Evolutionary conservation across 164 flowering plant genomes (phyloP), one percentile per base, ranked within the genome.

Genomic region (Vitis rotundifolia): DNA sequence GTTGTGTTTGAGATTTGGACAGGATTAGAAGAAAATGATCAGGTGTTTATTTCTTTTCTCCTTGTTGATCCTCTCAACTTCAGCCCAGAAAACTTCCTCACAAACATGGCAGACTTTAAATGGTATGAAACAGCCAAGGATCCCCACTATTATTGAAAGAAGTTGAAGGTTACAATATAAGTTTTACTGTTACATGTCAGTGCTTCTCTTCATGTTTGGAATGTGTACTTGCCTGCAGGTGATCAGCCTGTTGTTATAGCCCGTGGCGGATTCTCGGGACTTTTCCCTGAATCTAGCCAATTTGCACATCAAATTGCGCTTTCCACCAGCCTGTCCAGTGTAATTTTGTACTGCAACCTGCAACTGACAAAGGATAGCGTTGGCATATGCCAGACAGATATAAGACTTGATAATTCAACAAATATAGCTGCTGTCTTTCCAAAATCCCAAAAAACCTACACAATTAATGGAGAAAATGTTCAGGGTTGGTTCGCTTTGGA

Each of bases 261-360:
- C 0, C 75, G 87, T 0, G 97, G 95, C 5, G 98, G 98, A 61
- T 88, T 82, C 67, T 89, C 97, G 0, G 98, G 98, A 16, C 65
- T 91, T 9, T 88, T 87, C 63, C 97, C 98, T 0, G 94, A 88
- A 11, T 83, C 93, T 13, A 85, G 88, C 72, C 9, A 37, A 2
- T 67, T 37, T 49, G 97, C 93, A 2, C 80, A 73, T 59, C 59
- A 73, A 3, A 49, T 86, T 50, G 86, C 90, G 1, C 0, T 50
- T 8, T 14, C 74, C 7, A 66, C 70, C 11, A 77, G 92, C 66
- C 9, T 87, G 28, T 29, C 71, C 0, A 76, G 73, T 37, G 56
- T 75, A 37, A 74, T 75, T 22, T 31, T 88, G 59, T 82, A 75
- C 66, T 95, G 99, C 82, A 89, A 90, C 72, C 67, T 95, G 13